Evolutionary conservation across 164 flowering plant genomes (phyloP).

Genomic region (Saururus chinensis): DNA sequence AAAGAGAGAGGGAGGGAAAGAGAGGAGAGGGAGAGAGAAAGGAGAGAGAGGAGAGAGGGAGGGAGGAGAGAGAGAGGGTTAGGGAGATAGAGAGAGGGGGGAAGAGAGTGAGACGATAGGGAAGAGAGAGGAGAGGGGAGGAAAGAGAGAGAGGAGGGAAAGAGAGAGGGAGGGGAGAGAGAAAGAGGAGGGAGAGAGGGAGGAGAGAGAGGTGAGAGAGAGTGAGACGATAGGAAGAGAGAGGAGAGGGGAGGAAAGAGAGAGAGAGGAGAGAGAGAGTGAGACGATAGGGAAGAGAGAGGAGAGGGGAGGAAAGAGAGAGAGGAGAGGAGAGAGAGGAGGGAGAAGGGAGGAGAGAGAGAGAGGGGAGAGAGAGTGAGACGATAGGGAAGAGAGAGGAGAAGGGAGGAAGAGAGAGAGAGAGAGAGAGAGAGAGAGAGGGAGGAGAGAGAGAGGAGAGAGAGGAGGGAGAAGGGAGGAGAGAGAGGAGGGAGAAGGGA

Average conservation of each 20-base stretch:
- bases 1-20: not conserved
- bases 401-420: not conserved
- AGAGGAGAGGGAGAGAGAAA: not conserved
- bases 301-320: not conserved
- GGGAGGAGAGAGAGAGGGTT: too few relatives aligned
- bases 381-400: too few relatives aligned
- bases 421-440: not conserved
- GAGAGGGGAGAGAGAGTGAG: too few relatives aligned
- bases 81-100: too few relatives aligned
- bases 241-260: too few relatives aligned
- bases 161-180: not conserved
- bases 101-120: too few relatives aligned
- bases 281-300: too few relatives aligned
- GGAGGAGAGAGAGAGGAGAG: not conserved
- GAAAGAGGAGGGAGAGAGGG: not conserved
- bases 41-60: not conserved
- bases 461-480: not conserved
- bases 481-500: not conserved
- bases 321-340: not conserved
- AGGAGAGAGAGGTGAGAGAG: not conserved
- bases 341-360: not conserved
- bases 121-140: not conserved
- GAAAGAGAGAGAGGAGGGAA: not conserved
- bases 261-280: too few relatives aligned
- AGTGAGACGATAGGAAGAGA: not conserved